Evolutionary conservation across 371 early-diverging fungal species (phyloP), one percentile per base, ranked within the genome.

Genomic region (Mortierella sp.): DNA sequence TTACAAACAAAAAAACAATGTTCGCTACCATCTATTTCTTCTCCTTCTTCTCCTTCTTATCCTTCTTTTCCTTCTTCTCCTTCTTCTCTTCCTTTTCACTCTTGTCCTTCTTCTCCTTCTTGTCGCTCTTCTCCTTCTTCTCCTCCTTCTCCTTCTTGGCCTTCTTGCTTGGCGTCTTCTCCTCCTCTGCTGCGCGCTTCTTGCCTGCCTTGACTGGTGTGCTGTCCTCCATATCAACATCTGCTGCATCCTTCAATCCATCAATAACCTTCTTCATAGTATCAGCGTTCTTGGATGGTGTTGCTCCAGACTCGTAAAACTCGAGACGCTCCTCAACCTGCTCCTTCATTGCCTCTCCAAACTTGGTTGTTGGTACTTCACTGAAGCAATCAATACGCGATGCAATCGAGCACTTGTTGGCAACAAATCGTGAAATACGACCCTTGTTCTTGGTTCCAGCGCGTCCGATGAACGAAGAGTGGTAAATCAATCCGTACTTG

Each of bases 401-500:
- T 22, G 99, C 99, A 83, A 99, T 96, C 28, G 97, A 93, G 86
- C 95, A 95, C 89, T 99, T 99, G 92, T 98, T 97, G 83, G 99
- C 99, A 35, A 99, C 91, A 78, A 96, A 97, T 68, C 99, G 94
- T 62, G 98, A 96, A 65, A 99, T 96, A 68, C 97, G 93, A 64
- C 99, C 99, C 94, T 99, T 99, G 93, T 98, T 96, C 93, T 98
- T 97, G 65, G 90, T 85, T 63, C 95, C 96, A 14, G 98, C 97
- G 65, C 96, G 93, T 61, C 96, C 96, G 80, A 99, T 97, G 87
- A 96, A 97, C 24, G 96, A 93, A 26, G 97, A 95, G 90, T 98
- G 95, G 88, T 96, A 99, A 85, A 99, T 95, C 61, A 99, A 90
- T 84, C 99, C 99, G 84, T 98, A 99, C 86, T 99, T 99, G 83